Conservation (phyloP, 2,329 filamentous ascomycete species). For the Cytospora piceae region DNA sequence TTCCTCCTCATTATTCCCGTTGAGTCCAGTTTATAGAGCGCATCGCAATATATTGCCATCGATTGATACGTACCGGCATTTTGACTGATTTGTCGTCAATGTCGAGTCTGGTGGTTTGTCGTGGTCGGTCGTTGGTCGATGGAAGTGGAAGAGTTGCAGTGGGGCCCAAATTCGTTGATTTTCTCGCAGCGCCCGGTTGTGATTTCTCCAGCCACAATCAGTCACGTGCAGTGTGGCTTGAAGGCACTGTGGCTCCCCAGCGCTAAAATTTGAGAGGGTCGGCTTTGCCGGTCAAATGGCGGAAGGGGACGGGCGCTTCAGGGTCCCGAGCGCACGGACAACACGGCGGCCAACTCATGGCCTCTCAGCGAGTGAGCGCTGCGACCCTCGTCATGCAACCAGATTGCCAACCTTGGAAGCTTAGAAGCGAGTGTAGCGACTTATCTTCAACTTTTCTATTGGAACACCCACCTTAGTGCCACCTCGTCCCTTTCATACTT, state of each 20-base stretch:
- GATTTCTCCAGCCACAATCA: neutral
- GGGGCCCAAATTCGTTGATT: constrained; percentile 24
- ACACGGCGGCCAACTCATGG: neutral
- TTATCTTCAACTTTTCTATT: constrained; percentile 26
- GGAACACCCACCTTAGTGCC: constrained; percentile 12
- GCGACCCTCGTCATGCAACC: constrained; percentile 27
- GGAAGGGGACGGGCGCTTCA: neutral
- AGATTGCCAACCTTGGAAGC: constrained; percentile 29
- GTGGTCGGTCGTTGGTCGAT: constrained; percentile 32
- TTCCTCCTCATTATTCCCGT: neutral
- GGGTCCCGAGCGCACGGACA: constrained; percentile 1
- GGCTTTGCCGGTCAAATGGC: neutral
- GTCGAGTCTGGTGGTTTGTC: constrained; percentile 33
- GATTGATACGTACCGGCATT: constrained; percentile 43
- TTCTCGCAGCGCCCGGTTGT: constrained; percentile 5
- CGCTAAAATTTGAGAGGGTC: constrained; percentile 8
- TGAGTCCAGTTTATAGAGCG: neutral
- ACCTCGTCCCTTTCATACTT: neutral
- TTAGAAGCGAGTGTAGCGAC: constrained; percentile 20
- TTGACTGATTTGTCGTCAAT: constrained; percentile 43
- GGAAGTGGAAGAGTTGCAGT: constrained; percentile 29
- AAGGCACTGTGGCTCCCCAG: neutral
- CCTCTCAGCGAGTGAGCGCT: constrained; percentile 15
- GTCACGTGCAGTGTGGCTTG: constrained; percentile 7
- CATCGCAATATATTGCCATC: neutral